A percentile compares a stretch with the other conserved stretches of the same genome.
These are phyloP conservation scores for Nakazawaea ambrosiae DNA, from an alignment of 805 yeast genomes.

Conservation along the genomic window DNA sequence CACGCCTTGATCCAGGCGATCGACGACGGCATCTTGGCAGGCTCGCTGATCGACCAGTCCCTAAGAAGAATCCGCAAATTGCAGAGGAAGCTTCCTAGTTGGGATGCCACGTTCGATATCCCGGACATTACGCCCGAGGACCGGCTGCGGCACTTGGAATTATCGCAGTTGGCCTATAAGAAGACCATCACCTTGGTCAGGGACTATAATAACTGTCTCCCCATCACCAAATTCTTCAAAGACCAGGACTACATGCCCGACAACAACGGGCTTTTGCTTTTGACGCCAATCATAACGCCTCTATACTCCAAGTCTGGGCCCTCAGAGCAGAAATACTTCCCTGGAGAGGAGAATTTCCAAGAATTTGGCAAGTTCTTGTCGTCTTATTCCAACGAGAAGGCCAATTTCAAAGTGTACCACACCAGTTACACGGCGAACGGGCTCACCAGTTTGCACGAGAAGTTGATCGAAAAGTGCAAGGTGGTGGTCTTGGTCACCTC, in stretches of 20 bases:
- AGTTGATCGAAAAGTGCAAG: slow-evolving; percentile 42
- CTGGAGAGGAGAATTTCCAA: slow-evolving; percentile 46
- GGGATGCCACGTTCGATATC: slow-evolving; percentile 36
- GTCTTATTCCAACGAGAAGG: slow-evolving; percentile 19
- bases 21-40: slow-evolving; percentile 30
- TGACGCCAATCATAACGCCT: slow-evolving; percentile 29
- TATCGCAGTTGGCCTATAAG: slow-evolving; percentile 41
- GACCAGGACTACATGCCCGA: slow-evolving; percentile 15
- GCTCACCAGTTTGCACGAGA: slow-evolving; percentile 47
- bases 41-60: slow-evolving; percentile 31
- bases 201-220: slow-evolving; percentile 43
- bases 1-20: slow-evolving; percentile 27
- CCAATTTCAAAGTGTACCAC: slow-evolving; percentile 42
- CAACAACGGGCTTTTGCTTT: slow-evolving; percentile 20
- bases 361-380: slow-evolving; percentile 43
- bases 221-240: slow-evolving; percentile 35
- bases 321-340: slow-evolving; percentile 7
- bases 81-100: slow-evolving; percentile 33
- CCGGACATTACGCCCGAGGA: slow-evolving; percentile 21
- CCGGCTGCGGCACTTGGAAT: slow-evolving; percentile 34
- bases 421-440: slow-evolving; percentile 55
- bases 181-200: slow-evolving; percentile 47
- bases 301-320: slow-evolving; percentile 16
- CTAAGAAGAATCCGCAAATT: slow-evolving; percentile 35
- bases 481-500: slow-evolving; percentile 49